These are phyloP conservation scores for Metschnikowia orientalis DNA, from an alignment of 805 yeast species.

Conservation along the genomic window DNA sequence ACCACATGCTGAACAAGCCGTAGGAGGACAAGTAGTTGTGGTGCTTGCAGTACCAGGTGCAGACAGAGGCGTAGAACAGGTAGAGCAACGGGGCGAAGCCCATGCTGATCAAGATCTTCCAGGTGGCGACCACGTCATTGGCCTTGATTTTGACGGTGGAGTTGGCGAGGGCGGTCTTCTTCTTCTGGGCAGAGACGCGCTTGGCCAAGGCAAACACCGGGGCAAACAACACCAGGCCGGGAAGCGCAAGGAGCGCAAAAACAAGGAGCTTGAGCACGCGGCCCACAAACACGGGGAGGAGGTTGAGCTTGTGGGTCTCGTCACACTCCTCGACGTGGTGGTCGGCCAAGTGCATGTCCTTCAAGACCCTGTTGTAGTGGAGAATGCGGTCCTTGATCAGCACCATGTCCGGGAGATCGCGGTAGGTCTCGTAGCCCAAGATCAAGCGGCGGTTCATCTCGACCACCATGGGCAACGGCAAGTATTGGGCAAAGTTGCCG, in stretches of 20 bases:
- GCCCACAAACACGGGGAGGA: constrained; percentile 48
- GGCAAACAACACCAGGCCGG: constrained; percentile 82
- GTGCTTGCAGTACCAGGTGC: constrained; percentile 32
- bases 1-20: constrained; percentile 37
- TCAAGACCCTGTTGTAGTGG: constrained; percentile 59
- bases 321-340: constrained; percentile 56
- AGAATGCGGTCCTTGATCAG: constrained; percentile 59
- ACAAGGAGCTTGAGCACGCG: constrained; percentile 55
- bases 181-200: constrained; percentile 66
- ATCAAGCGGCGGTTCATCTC: constrained; percentile 89
- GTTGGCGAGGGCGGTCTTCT: constrained; percentile 71
- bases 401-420: constrained; percentile 64
- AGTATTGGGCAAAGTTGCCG: constrained; percentile 60
- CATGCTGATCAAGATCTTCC: constrained; percentile 90
- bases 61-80: constrained; percentile 68
- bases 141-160: constrained; percentile 91
- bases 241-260: constrained; percentile 64
- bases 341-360: constrained; percentile 49
- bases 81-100: constrained; percentile 86
- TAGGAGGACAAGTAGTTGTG: constrained; percentile 13
- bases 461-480: constrained; percentile 79
- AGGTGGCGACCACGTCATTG: constrained; percentile 91
- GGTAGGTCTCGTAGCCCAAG: constrained; percentile 70
- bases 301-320: constrained; percentile 46
- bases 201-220: constrained; percentile 85